Percentiles rank a stretch among this genome's conserved stretches.
Conservation (phyloP, 2,329 filamentous ascomycete genomes). For the Fusarium sp. region DNA sequence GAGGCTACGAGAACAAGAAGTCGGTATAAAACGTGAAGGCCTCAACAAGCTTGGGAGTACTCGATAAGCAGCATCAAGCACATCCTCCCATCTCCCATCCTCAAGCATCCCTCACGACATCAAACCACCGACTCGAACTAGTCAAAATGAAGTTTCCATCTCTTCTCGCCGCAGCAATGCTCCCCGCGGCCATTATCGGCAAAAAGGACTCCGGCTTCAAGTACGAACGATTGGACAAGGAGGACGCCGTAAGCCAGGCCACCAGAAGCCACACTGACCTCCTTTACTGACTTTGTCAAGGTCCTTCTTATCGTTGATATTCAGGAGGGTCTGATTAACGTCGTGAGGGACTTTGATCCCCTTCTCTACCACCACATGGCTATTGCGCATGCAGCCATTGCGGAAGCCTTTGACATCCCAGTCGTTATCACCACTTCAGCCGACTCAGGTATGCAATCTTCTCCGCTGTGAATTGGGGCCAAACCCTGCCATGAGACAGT, state of each 20-base stretch:
- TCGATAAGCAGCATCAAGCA: neutral
- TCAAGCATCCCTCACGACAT: neutral
- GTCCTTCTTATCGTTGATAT: slow-evolving; percentile 14
- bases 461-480: neutral
- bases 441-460: slow-evolving; percentile 1
- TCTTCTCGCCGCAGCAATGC: neutral
- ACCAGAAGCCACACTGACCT: neutral
- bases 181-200: neutral
- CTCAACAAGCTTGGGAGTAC: neutral
- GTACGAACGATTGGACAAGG: slow-evolving; percentile 5
- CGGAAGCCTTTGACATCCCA: slow-evolving; percentile 4
- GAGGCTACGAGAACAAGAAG: neutral
- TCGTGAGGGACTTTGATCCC: slow-evolving; percentile 13
- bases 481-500: neutral
- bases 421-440: slow-evolving; percentile 14
- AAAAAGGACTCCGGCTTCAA: neutral
- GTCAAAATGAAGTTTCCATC: slow-evolving; percentile 7
- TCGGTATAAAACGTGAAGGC: neutral
- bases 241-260: neutral
- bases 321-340: slow-evolving; percentile 1
- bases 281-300: neutral
- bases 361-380: neutral
- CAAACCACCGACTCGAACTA: neutral
- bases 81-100: neutral
- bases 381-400: neutral